Evolutionary conservation across 1,139 yeast species (phyloP).

Genomic region (Pichiaceae sp.): DNA sequence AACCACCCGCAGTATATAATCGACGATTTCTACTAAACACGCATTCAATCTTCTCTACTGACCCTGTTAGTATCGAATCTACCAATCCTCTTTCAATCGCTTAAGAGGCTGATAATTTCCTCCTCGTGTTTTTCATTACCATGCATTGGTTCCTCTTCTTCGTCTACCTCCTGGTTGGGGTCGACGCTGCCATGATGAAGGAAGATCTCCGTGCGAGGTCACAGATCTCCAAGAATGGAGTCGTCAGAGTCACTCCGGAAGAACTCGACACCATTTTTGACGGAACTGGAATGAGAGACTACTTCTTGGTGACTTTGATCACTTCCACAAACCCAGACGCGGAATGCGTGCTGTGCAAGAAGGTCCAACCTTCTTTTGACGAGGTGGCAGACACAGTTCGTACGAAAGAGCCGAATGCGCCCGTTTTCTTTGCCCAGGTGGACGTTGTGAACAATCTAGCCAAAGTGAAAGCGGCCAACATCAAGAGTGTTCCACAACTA

Average conservation of each 20-base stretch:
- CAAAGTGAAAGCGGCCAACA: slow-evolving; percentile 31
- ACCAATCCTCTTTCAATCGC: too few relatives aligned
- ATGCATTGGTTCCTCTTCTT: background rate
- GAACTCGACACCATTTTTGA: slow-evolving; percentile 1
- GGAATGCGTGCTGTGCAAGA: slow-evolving; percentile 34
- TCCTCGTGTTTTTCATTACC: too few relatives aligned
- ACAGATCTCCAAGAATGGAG: background rate
- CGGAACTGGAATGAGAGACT: slow-evolving; percentile 22
- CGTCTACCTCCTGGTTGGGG: background rate
- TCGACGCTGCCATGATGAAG: background rate
- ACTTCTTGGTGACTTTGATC: slow-evolving; percentile 34
- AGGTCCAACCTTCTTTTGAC: slow-evolving; percentile 31
- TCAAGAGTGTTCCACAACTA: slow-evolving; percentile 51
- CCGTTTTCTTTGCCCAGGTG: slow-evolving; percentile 38
- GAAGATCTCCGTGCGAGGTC: background rate
- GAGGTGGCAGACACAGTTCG: slow-evolving; percentile 37
- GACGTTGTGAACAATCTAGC: slow-evolving; percentile 37
- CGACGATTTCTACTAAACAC: too few relatives aligned
- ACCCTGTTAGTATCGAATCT: too few relatives aligned
- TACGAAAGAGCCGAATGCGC: slow-evolving; percentile 31
- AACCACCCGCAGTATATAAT: too few relatives aligned
- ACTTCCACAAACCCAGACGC: slow-evolving; percentile 33
- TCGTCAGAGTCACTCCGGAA: background rate
- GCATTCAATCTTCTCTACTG: too few relatives aligned
- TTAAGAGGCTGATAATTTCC: too few relatives aligned